These are phyloP conservation scores for Cytospora chrysosperma DNA, from an alignment of 2,329 filamentous ascomycete genomes.

Conservation along the genomic window DNA sequence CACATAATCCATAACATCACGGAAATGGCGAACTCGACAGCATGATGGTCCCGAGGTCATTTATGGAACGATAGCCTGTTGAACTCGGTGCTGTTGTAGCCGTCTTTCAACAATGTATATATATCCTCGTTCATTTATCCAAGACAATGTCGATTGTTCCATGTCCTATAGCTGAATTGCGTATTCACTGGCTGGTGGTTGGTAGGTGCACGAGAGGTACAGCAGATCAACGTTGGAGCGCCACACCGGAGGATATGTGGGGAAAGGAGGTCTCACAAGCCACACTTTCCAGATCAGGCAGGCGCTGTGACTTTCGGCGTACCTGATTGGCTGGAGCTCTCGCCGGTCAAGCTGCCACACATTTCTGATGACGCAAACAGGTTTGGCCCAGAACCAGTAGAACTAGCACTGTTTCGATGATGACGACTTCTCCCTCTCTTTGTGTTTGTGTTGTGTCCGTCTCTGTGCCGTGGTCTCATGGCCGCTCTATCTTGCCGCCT, in stretches of 20 bases:
- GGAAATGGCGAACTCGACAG: no score
- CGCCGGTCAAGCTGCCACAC: not conserved
- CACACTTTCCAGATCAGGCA: not conserved
- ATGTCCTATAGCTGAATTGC: no score
- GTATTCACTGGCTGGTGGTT: no score
- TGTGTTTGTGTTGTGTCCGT: constrained; percentile 7
- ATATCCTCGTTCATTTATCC: no score
- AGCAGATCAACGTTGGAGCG: not conserved
- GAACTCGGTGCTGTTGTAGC: no score
- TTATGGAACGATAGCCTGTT: no score
- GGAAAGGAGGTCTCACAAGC: not conserved
- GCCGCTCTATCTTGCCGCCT: not conserved
- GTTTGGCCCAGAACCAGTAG: constrained; percentile 2
- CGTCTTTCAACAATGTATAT: no score
- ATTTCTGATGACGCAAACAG: not conserved
- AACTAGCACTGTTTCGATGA: not conserved
- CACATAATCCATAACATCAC: no score
- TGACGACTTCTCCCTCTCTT: constrained; percentile 9
- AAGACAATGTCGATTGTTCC: no score
- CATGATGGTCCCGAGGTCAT: no score
- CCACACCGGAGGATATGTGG: not conserved
- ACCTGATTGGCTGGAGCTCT: not conserved
- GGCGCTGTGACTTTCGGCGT: not conserved
- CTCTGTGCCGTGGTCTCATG: not conserved
- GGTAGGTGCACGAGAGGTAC: no score